phyloP scores from a whole-genome alignment of 192 early-diverging fungal species.

The Dimargaris xerosporica region DNA sequence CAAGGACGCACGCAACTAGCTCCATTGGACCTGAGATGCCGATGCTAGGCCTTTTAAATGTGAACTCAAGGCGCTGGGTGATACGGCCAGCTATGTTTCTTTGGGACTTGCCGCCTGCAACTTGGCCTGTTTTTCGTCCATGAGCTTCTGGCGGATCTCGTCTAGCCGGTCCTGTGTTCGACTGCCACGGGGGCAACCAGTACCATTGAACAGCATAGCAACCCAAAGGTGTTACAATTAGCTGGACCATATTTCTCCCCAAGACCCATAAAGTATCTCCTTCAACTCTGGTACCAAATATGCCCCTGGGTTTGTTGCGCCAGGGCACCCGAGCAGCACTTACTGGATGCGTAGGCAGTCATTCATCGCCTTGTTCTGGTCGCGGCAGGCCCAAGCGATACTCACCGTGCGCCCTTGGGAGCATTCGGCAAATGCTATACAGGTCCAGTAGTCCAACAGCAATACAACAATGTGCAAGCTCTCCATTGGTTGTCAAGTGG shows the following conservation, averaged over 20 bases:
- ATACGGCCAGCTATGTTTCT: too few species aligned
- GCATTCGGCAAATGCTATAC: conserved; percentile 9
- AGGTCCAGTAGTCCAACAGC: neutral
- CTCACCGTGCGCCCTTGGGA: conserved; percentile 1
- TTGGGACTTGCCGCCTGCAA: too few species aligned
- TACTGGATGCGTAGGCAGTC: conserved; percentile 3
- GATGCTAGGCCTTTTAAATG: too few species aligned
- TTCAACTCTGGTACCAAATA: neutral
- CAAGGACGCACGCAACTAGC: too few species aligned
- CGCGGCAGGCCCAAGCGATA: conserved; percentile 9
- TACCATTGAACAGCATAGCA: neutral
- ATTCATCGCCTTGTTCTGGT: conserved; percentile 11
- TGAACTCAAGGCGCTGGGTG: too few species aligned
- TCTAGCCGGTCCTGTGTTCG: neutral
- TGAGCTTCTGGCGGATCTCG: neutral
- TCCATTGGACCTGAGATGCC: too few species aligned
- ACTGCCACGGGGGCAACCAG: neutral
- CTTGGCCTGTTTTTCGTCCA: neutral
- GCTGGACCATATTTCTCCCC: neutral
- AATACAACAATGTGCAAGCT: neutral
- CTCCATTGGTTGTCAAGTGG: too few species aligned
- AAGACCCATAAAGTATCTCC: neutral
- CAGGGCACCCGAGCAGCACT: neutral
- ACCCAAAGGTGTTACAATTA: neutral
- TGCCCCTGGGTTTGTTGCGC: neutral